These are phyloP conservation scores for Astragalus glycyphyllos DNA, from an alignment of 306 rosid species.

Conservation along the genomic window DNA sequence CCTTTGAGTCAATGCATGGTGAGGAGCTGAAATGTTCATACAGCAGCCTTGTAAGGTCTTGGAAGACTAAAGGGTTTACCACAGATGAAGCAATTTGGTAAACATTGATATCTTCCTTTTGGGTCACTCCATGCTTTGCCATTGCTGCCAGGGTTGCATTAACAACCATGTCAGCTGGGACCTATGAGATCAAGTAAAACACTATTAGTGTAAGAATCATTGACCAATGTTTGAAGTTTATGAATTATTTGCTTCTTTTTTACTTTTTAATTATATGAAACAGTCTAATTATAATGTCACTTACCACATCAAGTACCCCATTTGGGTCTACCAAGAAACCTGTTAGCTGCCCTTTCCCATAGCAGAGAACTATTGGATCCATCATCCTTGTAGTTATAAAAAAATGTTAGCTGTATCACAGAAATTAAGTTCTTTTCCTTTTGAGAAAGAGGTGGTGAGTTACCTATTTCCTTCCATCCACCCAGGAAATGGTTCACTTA, in stretches of 20 bases:
- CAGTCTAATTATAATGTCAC: constrained; percentile 20
- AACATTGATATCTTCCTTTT: constrained; percentile 67
- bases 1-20: constrained; percentile 73
- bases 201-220: constrained; percentile 1
- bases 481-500: constrained; percentile 88
- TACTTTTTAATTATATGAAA: constrained; percentile 8
- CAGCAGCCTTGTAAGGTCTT: constrained; percentile 64
- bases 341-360: constrained; percentile 92
- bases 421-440: constrained; percentile 9
- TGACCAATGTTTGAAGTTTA: background rate
- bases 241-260: constrained; percentile 25
- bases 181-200: constrained; percentile 53
- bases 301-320: constrained; percentile 91
- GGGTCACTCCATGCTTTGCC: constrained; percentile 74
- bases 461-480: constrained; percentile 99
- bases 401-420: constrained; percentile 33
- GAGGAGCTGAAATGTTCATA: constrained; percentile 76
- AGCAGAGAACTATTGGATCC: constrained; percentile 92
- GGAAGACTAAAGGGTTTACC: constrained; percentile 73
- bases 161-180: constrained; percentile 96
- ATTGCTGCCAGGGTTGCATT: constrained; percentile 93
- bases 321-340: constrained; percentile 88
- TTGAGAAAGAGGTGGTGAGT: constrained; percentile 1
- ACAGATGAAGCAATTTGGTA: constrained; percentile 94
- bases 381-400: constrained; percentile 69